These are phyloP conservation scores for Pseudopyricularia cyperi DNA, from an alignment of 2,329 filamentous ascomycete genomes.

Conservation along the genomic window DNA sequence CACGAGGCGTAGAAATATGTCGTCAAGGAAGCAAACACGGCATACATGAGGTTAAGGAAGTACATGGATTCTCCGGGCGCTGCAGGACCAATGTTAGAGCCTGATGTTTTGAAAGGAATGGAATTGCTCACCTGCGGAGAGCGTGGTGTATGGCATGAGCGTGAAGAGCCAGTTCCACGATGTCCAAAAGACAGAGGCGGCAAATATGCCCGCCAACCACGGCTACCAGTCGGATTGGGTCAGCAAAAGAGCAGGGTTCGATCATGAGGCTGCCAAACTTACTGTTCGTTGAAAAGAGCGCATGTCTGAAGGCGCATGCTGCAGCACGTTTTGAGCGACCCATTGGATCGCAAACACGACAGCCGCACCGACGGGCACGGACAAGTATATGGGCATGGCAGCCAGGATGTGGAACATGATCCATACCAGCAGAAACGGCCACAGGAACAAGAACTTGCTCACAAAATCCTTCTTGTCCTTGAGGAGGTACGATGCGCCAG, in stretches of 20 bases:
- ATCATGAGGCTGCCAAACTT: conserved; percentile 15
- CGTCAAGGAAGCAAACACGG: conserved; percentile 48
- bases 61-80: conserved; percentile 33
- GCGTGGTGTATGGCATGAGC: conserved; percentile 43
- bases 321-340: conserved; percentile 62
- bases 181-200: conserved; percentile 70
- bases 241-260: conserved; percentile 9
- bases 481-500: conserved; percentile 56
- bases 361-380: conserved; percentile 57
- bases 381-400: conserved; percentile 59
- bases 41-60: conserved; percentile 70
- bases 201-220: conserved; percentile 88
- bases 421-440: conserved; percentile 70
- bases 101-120: background rate
- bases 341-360: conserved; percentile 62
- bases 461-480: conserved; percentile 70
- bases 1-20: conserved; percentile 77
- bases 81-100: background rate
- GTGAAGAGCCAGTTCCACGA: conserved; percentile 62
- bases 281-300: conserved; percentile 73
- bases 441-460: conserved; percentile 77
- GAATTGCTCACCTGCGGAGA: conserved; percentile 35
- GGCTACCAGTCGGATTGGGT: conserved; percentile 32
- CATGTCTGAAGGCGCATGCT: conserved; percentile 79
- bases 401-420: conserved; percentile 59